These are phyloP conservation scores for Acidomyces sp. DNA, from an alignment of 495 filamentous ascomycete species.

Conservation along the genomic window DNA sequence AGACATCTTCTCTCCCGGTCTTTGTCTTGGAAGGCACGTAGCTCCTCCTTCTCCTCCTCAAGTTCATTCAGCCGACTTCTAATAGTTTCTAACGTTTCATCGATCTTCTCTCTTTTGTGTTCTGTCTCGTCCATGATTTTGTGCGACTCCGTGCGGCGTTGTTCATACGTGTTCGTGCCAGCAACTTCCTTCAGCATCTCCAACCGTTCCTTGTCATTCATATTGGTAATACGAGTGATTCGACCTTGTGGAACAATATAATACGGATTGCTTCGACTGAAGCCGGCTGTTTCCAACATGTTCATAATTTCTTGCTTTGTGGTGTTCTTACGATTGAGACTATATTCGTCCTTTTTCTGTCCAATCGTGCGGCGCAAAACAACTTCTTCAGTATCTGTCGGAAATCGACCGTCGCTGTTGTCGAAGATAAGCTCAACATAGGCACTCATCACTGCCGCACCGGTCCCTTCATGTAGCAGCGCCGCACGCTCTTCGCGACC, in stretches of 20 bases:
- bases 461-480: constrained; percentile 90
- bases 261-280: constrained; percentile 95
- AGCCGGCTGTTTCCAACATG: constrained; percentile 87
- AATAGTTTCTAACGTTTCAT: constrained; percentile 82
- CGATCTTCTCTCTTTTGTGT: constrained; percentile 86
- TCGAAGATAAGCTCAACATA: constrained; percentile 99
- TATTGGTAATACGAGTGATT: constrained; percentile 91
- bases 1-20: constrained; percentile 85
- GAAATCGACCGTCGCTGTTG: constrained; percentile 91
- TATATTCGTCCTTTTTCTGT: constrained; percentile 97
- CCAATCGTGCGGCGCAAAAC: constrained; percentile 88
- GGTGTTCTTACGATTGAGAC: constrained; percentile 86
- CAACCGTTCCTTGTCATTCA: constrained; percentile 86
- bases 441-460: constrained; percentile 95
- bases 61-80: constrained; percentile 77
- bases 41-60: constrained; percentile 93
- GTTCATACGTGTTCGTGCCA: constrained; percentile 92
- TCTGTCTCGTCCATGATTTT: constrained; percentile 97
- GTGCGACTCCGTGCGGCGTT: constrained; percentile 71
- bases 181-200: constrained; percentile 92
- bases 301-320: constrained; percentile 93
- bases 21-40: constrained; percentile 84
- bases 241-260: constrained; percentile 98
- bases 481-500: constrained; percentile 90
- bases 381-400: constrained; percentile 81